Evolutionary conservation across 192 early-diverging fungal genomes (phyloP).

Genomic region (Lobosporangium transversale): DNA sequence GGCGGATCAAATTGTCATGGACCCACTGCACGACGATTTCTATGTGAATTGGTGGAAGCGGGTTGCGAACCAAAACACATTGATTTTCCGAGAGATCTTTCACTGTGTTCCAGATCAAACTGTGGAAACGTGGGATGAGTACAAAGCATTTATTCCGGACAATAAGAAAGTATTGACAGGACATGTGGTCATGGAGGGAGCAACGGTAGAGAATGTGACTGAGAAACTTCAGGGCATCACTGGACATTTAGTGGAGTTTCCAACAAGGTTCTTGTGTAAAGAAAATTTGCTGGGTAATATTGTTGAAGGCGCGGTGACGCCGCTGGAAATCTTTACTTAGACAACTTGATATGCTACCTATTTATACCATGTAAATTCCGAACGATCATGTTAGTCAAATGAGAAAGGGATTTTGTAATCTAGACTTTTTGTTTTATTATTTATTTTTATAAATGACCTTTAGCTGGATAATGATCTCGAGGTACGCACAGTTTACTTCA

Average conservation of each 20-base stretch:
- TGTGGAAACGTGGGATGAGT: slow-evolving; percentile 61
- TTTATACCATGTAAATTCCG: too few species aligned
- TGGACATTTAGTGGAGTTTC: slow-evolving; percentile 65
- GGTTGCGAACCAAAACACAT: slow-evolving; percentile 74
- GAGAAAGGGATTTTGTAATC: too few species aligned
- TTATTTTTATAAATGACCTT: too few species aligned
- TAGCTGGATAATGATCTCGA: too few species aligned
- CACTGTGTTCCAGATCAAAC: slow-evolving; percentile 87
- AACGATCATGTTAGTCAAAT: too few species aligned
- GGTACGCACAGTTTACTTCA: neutral
- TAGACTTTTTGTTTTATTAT: too few species aligned
- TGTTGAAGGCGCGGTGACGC: slow-evolving; percentile 58
- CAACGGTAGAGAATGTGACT: slow-evolving; percentile 55
- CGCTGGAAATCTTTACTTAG: slow-evolving; percentile 67
- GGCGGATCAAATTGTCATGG: slow-evolving; percentile 61
- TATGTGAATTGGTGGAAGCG: slow-evolving; percentile 66
- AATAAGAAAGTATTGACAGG: slow-evolving; percentile 55
- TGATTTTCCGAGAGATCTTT: slow-evolving; percentile 82
- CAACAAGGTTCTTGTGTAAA: slow-evolving; percentile 60
- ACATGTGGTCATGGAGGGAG: slow-evolving; percentile 58
- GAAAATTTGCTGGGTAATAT: slow-evolving; percentile 61
- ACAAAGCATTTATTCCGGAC: slow-evolving; percentile 60
- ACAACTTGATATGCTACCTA: too few species aligned
- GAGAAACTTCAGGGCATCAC: slow-evolving; percentile 52
- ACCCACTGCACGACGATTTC: slow-evolving; percentile 76